Evolutionary conservation across 225 moss, liverwort and hornwort genomes (phyloP).

Genomic region (Pseudisothecium myosuroides): DNA sequence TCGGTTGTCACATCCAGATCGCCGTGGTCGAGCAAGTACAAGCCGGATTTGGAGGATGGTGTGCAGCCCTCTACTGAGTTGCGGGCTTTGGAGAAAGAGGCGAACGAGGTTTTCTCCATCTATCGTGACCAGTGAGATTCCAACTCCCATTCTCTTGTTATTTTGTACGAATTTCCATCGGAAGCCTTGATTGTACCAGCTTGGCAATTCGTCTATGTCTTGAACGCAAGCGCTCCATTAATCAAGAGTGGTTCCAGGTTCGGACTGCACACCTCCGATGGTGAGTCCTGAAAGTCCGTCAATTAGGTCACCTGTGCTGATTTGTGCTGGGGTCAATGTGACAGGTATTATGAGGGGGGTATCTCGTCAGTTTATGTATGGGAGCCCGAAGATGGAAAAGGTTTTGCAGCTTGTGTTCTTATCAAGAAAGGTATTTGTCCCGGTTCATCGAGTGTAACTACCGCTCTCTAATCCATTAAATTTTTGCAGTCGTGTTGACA

Average conservation of each 20-base stretch:
- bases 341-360: constrained; percentile 92
- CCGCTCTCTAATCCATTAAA: not conserved
- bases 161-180: not conserved
- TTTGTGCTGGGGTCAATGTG: not conserved
- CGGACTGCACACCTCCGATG: not conserved
- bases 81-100: constrained; percentile 74
- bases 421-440: constrained; percentile 67
- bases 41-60: constrained; percentile 68
- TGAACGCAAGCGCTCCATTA: not conserved
- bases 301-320: not conserved
- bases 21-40: constrained; percentile 84
- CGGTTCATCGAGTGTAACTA: not conserved
- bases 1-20: constrained; percentile 33
- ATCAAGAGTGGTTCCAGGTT: not conserved
- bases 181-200: not conserved
- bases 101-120: constrained; percentile 72
- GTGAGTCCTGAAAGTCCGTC: not conserved
- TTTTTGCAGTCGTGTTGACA: not conserved
- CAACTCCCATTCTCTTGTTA: constrained; percentile 25
- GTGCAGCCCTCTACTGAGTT: constrained; percentile 67
- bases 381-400: constrained; percentile 76
- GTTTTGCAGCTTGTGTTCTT: constrained; percentile 76
- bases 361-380: constrained; percentile 91
- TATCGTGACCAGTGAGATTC: constrained; percentile 95
- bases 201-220: not conserved